A percentile compares a stretch with the other conserved stretches of the same genome.
Evolutionary conservation across 768 basidiomycete species (phyloP).

Genomic region (Lactarius trivialis): DNA sequence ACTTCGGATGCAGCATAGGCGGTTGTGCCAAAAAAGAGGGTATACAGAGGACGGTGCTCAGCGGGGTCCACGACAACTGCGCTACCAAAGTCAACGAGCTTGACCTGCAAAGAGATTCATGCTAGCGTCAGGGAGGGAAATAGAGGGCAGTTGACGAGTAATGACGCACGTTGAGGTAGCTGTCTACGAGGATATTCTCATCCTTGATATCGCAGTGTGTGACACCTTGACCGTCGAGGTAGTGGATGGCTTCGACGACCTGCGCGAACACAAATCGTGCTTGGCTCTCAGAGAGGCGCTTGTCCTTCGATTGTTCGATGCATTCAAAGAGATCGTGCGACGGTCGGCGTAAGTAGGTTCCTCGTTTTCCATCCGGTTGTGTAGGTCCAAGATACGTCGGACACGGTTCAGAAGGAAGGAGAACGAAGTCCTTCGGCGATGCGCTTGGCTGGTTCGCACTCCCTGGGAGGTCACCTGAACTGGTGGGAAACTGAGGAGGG

Average conservation of each 20-base stretch:
- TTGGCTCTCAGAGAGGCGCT: slow-evolving; percentile 68
- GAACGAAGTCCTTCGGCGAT: slow-evolving; percentile 1
- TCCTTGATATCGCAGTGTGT: slow-evolving; percentile 97
- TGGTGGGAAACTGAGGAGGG: slow-evolving; percentile 16
- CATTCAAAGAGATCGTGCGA: slow-evolving; percentile 95
- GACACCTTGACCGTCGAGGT: slow-evolving; percentile 77
- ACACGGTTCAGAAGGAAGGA: neutral
- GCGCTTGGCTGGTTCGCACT: neutral
- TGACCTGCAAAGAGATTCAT: slow-evolving; percentile 49
- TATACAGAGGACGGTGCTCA: slow-evolving; percentile 59
- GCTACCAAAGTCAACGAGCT: slow-evolving; percentile 94
- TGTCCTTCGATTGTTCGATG: slow-evolving; percentile 80
- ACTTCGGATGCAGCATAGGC: slow-evolving; percentile 97
- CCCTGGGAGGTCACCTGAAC: slow-evolving; percentile 5
- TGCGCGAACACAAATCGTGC: slow-evolving; percentile 82
- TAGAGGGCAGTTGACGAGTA: neutral
- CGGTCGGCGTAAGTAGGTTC: slow-evolving; percentile 57
- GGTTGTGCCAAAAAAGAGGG: slow-evolving; percentile 85
- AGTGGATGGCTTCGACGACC: slow-evolving; percentile 77
- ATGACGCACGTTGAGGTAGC: slow-evolving; percentile 52
- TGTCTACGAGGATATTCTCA: slow-evolving; percentile 84
- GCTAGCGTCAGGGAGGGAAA: slow-evolving; percentile 17
- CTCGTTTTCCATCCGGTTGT: slow-evolving; percentile 25
- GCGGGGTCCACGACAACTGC: slow-evolving; percentile 67
- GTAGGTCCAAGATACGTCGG: slow-evolving; percentile 22